A percentile compares a stretch with the other conserved stretches of the same genome.
These are phyloP conservation scores for Chlorokybus atmophyticus DNA, from an alignment of 139 green algal genomes.

Conservation along the genomic window DNA sequence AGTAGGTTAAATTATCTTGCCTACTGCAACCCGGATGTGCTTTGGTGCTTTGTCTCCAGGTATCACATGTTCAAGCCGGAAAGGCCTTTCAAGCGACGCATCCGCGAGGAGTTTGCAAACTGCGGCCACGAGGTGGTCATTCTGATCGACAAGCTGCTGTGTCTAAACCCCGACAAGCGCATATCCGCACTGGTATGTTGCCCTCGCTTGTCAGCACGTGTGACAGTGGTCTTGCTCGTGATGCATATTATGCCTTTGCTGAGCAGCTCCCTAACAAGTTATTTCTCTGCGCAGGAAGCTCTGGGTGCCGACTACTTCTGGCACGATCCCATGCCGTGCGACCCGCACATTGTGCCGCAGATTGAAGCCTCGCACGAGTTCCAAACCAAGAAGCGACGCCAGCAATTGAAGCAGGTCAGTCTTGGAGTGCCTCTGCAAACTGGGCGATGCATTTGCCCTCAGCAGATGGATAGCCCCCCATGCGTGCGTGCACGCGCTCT, in stretches of 20 bases:
- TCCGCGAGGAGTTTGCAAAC: background rate
- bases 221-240: too few relatives aligned
- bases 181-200: background rate
- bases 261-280: too few relatives aligned
- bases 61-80: conserved; percentile 11
- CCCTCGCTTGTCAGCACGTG: too few relatives aligned
- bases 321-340: background rate
- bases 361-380: conserved; percentile 33
- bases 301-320: background rate
- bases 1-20: too few relatives aligned
- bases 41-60: background rate
- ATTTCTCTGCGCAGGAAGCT: conserved; percentile 1
- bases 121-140: conserved; percentile 12
- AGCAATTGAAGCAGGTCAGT: conserved; percentile 20
- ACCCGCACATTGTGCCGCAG: conserved; percentile 20
- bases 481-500: too few relatives aligned
- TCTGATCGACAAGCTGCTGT: conserved; percentile 27
- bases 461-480: too few relatives aligned
- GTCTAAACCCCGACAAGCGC: conserved; percentile 20
- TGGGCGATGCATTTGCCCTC: too few relatives aligned
- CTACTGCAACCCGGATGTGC: background rate
- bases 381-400: conserved; percentile 31
- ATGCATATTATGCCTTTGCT: background rate
- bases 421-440: too few relatives aligned
- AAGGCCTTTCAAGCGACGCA: conserved; percentile 9